Percentiles rank a stretch among this genome's conserved stretches.
These are phyloP conservation scores for Trichoderma brevicompactum DNA, from an alignment of 2,329 filamentous ascomycete species.

Conservation along the genomic window DNA sequence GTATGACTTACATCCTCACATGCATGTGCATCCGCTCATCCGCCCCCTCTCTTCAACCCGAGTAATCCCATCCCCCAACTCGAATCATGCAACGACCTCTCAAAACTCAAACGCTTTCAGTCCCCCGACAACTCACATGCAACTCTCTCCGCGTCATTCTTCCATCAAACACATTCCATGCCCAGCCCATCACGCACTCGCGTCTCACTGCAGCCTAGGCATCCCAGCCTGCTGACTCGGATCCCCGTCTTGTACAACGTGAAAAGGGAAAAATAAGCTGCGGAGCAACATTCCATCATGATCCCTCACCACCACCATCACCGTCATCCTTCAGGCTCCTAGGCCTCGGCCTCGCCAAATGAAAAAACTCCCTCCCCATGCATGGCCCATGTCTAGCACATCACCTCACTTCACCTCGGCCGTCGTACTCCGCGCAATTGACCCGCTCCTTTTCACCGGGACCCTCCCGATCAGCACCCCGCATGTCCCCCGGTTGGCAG, in stretches of 20 bases:
- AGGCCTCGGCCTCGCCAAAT: neutral
- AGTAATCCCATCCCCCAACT: neutral
- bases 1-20: neutral
- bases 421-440: neutral
- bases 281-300: neutral
- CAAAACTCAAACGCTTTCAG: neutral
- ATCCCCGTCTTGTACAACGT: neutral
- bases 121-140: neutral
- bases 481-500: conserved; percentile 1
- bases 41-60: neutral
- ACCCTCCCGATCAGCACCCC: conserved; percentile 22
- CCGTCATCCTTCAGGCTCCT: neutral
- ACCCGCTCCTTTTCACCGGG: conserved; percentile 11
- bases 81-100: neutral
- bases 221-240: neutral
- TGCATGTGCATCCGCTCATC: neutral
- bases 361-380: neutral
- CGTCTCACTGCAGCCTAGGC: neutral
- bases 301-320: neutral
- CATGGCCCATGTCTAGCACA: neutral
- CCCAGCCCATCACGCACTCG: neutral
- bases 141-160: neutral
- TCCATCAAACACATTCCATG: neutral
- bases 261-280: neutral
- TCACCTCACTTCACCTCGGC: neutral